A percentile compares a stretch with the other conserved stretches of the same genome.
Conservation (phyloP, 73 alveolate species). For the Blepharisma stoltei region DNA sequence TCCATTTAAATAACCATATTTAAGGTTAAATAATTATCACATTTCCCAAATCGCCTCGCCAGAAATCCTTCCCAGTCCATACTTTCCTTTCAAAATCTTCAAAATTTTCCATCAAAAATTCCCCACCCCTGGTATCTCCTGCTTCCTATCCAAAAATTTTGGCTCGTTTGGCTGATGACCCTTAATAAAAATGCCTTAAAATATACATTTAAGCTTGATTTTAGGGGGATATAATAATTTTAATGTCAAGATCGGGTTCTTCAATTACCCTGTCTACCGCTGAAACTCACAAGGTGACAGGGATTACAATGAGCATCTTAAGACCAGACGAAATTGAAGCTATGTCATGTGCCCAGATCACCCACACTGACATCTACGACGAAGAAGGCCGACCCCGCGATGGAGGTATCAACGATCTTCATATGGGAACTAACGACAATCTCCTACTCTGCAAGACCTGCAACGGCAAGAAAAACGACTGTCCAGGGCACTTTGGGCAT, state of each 20-base stretch:
- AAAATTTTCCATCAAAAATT: no score
- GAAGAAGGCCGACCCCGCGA: constrained; percentile 71
- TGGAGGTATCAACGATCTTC: constrained; percentile 78
- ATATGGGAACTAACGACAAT: constrained; percentile 93
- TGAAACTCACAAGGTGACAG: constrained; percentile 45
- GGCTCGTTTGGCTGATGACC: no score
- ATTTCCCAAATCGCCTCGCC: no score
- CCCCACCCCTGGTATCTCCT: no score
- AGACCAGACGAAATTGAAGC: constrained; percentile 62
- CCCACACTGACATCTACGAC: constrained; percentile 61
- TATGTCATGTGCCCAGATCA: constrained; percentile 56
- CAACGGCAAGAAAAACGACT: constrained; percentile 70
- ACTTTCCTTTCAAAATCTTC: no score
- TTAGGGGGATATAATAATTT: constrained; percentile 22
- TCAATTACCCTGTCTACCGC: constrained; percentile 42
- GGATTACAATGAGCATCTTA: constrained; percentile 73
- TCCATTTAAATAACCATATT: neutral
- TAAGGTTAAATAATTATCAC: no score
- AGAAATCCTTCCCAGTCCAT: no score
- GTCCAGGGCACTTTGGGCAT: constrained; percentile 98
- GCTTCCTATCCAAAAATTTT: no score
- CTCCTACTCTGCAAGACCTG: constrained; percentile 74
- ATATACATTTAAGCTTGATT: neutral
- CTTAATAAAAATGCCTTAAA: neutral
- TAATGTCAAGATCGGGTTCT: constrained; percentile 45